These are phyloP conservation scores for Hypoxylon lenormandii DNA, from an alignment of 495 filamentous ascomycete species.

Conservation along the genomic window DNA sequence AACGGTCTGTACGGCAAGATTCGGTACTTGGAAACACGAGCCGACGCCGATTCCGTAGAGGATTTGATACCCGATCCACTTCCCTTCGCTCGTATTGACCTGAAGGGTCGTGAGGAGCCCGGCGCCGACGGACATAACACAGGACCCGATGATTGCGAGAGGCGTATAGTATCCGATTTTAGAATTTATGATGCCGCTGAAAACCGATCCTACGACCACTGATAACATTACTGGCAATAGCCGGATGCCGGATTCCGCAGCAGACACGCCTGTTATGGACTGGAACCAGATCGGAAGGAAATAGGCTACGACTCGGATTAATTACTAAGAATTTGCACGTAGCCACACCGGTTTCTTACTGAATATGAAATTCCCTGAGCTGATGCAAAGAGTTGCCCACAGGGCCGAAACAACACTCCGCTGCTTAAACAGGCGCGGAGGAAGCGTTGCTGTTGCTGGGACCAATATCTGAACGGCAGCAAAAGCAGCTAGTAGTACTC, in stretches of 20 bases:
- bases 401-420: slow-evolving; percentile 66
- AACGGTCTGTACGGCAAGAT: slow-evolving; percentile 63
- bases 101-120: slow-evolving; percentile 71
- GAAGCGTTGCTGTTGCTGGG: neutral
- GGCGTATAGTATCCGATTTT: slow-evolving; percentile 70
- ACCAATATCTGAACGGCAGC: neutral
- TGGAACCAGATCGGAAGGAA: slow-evolving; percentile 78
- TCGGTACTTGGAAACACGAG: slow-evolving; percentile 68
- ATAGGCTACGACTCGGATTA: slow-evolving; percentile 71
- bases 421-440: slow-evolving; percentile 60
- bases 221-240: slow-evolving; percentile 60
- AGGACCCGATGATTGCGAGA: slow-evolving; percentile 61
- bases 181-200: slow-evolving; percentile 62
- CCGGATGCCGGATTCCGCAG: slow-evolving; percentile 64
- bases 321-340: slow-evolving; percentile 58
- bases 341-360: slow-evolving; percentile 54
- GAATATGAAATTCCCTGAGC: neutral
- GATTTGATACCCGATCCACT: slow-evolving; percentile 74
- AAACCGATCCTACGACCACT: slow-evolving; percentile 59
- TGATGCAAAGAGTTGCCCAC: neutral
- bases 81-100: slow-evolving; percentile 50
- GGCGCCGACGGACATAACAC: slow-evolving; percentile 67
- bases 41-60: slow-evolving; percentile 76
- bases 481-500: neutral
- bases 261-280: slow-evolving; percentile 64